phyloP scores from a whole-genome alignment of 805 yeast species.

The Teunomyces cretensis region DNA sequence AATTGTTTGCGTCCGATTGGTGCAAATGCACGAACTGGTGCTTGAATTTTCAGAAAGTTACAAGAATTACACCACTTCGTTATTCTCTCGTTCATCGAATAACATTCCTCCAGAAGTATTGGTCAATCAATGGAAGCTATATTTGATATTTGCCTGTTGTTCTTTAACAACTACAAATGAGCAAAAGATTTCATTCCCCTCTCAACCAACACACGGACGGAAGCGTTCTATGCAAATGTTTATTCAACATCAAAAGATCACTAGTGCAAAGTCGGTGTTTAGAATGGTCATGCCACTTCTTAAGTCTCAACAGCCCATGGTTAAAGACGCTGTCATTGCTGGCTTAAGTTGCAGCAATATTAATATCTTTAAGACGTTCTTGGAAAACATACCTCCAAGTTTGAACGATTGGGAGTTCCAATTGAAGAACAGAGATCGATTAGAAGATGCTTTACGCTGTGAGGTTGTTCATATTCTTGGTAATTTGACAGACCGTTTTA shows the following conservation, averaged over 20 bases:
- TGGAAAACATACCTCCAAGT: constrained; percentile 70
- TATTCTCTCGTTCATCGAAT: constrained; percentile 28
- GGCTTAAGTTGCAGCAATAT: constrained; percentile 89
- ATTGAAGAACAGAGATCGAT: constrained; percentile 27
- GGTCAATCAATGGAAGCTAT: constrained; percentile 86
- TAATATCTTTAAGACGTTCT: constrained; percentile 78
- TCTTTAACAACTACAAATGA: constrained; percentile 88
- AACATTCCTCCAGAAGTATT: constrained; percentile 62
- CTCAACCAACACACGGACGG: constrained; percentile 60
- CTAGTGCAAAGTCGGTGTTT: constrained; percentile 88
- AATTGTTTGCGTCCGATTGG: constrained; percentile 82
- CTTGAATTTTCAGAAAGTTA: constrained; percentile 52
- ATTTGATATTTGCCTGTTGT: constrained; percentile 86
- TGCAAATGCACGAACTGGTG: constrained; percentile 76
- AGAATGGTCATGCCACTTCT: constrained; percentile 82
- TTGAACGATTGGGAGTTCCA: constrained; percentile 48
- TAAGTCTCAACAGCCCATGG: constrained; percentile 62
- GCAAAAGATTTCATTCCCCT: constrained; percentile 62
- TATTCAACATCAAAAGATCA: constrained; percentile 87
- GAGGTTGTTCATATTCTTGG: constrained; percentile 77
- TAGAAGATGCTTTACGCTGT: constrained; percentile 54
- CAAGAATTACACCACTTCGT: constrained; percentile 35
- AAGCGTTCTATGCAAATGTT: constrained; percentile 77
- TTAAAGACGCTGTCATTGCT: constrained; percentile 83
- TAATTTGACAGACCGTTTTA: constrained; percentile 64